Evolutionary conservation across 2,329 filamentous ascomycete species (phyloP), one percentile per base, ranked within the genome.

Genomic region (Davidsoniella virescens): DNA sequence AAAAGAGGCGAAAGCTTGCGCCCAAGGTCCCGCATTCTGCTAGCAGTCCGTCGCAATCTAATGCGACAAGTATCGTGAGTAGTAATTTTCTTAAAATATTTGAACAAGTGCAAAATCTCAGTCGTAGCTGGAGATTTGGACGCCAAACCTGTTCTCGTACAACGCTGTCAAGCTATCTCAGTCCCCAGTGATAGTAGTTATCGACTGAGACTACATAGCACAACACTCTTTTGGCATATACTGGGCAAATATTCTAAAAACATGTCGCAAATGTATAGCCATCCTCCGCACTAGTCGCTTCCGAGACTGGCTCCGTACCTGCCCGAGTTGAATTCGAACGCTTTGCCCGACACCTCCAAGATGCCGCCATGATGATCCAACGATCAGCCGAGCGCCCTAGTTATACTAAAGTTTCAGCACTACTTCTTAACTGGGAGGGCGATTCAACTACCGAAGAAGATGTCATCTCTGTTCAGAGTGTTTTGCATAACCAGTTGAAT

Each of bases 311-410:
- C 20, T 37, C 51, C 17, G 46, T 54, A 8, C 53, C 44, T 33
- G 53, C 52, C 43, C 70, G 73, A 56, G 70, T 76, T 63, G 76
- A 80, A 58, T 82, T 81, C 63, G 78, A 81, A 62, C 71, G 75
- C 49, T 81, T 81, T 59, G 78, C 77, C 53, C 71, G 77, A 44
- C 78, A 82, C 64, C 70, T 82, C 42, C 78, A 82, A 60, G 78
- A 81, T 70, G 78, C 77, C 46, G 77, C 78, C 55, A 79, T 80
- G 71, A 67, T 79, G 58, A 79, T 82, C 56, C 75, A 79, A 60
- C 70, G 74, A 55, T 76, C 80, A 62, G 75, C 74, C 43, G 73
- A 79, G 58, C 70, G 69, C 52, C 68, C 70, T 2, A 70, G 70
- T 20, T 79, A 82, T 56, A 69, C 65, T 16, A 71, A 70, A 51